Evolutionary conservation across 192 early-diverging fungal genomes (phyloP).

Genomic region (Podila epigama): DNA sequence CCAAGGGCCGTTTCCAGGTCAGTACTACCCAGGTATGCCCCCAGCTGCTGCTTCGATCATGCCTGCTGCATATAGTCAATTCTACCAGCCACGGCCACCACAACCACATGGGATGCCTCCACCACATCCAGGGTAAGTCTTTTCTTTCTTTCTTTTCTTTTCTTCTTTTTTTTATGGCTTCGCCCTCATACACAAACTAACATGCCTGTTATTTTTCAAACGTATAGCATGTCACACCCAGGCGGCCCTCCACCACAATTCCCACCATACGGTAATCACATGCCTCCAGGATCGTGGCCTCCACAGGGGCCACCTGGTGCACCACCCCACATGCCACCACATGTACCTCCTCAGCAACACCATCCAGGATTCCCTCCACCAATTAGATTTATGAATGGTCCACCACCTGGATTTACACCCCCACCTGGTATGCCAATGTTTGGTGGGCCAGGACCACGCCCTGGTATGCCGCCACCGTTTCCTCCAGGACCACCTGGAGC

Average conservation of each 20-base stretch:
- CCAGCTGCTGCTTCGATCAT: constrained; percentile 54
- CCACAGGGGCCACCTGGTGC: constrained; percentile 23
- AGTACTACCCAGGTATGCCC: constrained; percentile 51
- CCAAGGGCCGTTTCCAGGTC: constrained; percentile 38
- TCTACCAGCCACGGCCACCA: constrained; percentile 55
- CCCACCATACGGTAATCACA: constrained; percentile 41
- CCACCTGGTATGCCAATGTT: constrained; percentile 33
- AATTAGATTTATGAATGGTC: constrained; percentile 55
- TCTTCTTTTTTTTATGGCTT: neutral
- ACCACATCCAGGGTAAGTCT: constrained; percentile 41
- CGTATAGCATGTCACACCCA: constrained; percentile 33
- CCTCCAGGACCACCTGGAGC: constrained; percentile 25
- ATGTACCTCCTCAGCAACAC: too few species aligned
- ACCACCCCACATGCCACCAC: constrained; percentile 50
- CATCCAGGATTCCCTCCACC: constrained; percentile 57
- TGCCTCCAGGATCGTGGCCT: constrained; percentile 37
- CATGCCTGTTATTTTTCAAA: neutral
- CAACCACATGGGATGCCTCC: constrained; percentile 25
- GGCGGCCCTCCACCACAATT: constrained; percentile 38
- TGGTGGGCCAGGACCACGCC: neutral
- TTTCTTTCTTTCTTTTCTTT: neutral
- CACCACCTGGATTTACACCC: constrained; percentile 35
- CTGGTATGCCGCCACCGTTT: constrained; percentile 34
- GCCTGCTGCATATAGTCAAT: constrained; percentile 65
- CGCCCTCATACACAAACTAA: too few species aligned